Conservation (phyloP, 108 stramenopile species). For the Fragilaria radians region DNA sequence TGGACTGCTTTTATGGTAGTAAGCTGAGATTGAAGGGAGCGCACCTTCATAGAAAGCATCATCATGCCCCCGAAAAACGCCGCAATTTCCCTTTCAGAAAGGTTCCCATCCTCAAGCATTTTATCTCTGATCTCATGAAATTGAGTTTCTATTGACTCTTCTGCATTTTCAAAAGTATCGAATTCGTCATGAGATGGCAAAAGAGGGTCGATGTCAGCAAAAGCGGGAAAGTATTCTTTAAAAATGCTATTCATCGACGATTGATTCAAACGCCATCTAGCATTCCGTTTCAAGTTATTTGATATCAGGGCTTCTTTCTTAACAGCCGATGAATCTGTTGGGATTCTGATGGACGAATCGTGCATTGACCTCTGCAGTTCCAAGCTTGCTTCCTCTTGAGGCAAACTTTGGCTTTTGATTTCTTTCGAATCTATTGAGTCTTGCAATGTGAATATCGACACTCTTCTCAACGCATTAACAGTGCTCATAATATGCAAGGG, state of each 20-base stretch:
- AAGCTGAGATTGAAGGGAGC: slow-evolving; percentile 10
- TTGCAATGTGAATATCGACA: too few relatives aligned
- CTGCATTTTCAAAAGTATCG: neutral
- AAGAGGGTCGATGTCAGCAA: neutral
- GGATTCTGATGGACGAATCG: too few relatives aligned
- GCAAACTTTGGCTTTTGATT: too few relatives aligned
- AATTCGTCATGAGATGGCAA: neutral
- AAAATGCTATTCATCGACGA: neutral
- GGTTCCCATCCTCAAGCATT: slow-evolving; percentile 11
- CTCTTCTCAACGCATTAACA: too few relatives aligned
- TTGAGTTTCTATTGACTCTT: neutral
- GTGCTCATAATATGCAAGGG: too few relatives aligned
- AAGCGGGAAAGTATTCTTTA: neutral
- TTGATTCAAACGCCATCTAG: neutral
- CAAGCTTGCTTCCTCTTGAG: too few relatives aligned
- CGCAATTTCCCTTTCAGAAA: slow-evolving; percentile 12
- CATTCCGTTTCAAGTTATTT: neutral
- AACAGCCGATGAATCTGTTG: neutral
- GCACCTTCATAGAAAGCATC: slow-evolving; percentile 3
- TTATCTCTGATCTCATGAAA: slow-evolving; percentile 4
- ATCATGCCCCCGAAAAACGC: slow-evolving; percentile 12
- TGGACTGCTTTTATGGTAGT: neutral
- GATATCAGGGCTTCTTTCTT: neutral
- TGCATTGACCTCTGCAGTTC: too few relatives aligned
- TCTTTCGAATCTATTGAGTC: too few relatives aligned